Evolutionary conservation across 2,329 filamentous ascomycete genomes (phyloP), one percentile per base, ranked within the genome.

Genomic region (Cryphonectria naterciae): DNA sequence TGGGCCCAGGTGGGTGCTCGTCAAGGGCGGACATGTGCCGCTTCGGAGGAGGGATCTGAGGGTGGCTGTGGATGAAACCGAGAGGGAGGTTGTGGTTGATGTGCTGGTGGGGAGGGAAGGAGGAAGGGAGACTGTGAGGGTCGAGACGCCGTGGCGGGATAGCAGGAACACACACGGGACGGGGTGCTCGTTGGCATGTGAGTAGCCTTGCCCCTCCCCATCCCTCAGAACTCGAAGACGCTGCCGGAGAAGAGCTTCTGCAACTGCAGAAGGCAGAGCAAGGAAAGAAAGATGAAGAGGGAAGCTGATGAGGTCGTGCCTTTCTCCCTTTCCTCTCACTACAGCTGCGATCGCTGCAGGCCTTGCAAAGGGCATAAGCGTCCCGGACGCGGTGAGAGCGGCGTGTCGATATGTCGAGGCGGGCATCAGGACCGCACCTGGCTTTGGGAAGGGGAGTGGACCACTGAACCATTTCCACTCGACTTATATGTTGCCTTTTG

Each of bases 11-110:
- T 94, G 92, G 83, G 92, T 98, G 41, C 86, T 98, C 13, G 84
- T 98, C 71, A 98, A 98, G 81, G 95, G 95, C 58, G 95, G 95
- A 0, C 96, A 98, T 81, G 80, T 92, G n/a, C 94, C 95, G 1
- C 87, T 98, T 74, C 90, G 86, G 6, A 85, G 86, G 7, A 85
- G 83, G 65, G 87, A 91, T 64, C 85, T 89, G 32, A 84, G 83
- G 7, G 86, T 87, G 0, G 91, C 93, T 0, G 83, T 81, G 61
- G 82, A 79, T 0, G 84, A 89, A 1, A 85, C 85, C 10, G 89
- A 95, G 66, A 88, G 84, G 65, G 83, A 89, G 37, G 76, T 92
- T 2, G 89, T 98, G 1, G 86, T 97, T 39, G 93, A 98, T 77
- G 86, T 98, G 4, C 85, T 97, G 6, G 89, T 89, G 60, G 92